Evolutionary conservation across 73 alveolate species (phyloP).

Genomic region (Durusdinium trenchii): DNA sequence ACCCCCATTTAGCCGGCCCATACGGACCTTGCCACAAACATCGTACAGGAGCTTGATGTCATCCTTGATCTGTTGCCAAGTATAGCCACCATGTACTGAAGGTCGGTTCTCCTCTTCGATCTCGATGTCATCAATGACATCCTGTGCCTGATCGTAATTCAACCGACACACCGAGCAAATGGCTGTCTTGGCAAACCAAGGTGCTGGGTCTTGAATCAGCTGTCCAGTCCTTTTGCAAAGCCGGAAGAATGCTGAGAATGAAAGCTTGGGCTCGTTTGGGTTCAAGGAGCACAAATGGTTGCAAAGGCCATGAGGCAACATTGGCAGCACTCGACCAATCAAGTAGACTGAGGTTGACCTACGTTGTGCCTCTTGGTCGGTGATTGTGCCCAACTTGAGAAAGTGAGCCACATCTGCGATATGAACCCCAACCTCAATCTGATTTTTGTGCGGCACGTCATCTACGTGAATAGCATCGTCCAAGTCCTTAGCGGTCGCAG

Average conservation of each 20-base stretch:
- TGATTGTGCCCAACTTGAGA: conserved; percentile 67
- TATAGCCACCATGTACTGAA: conserved; percentile 55
- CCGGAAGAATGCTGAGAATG: conserved; percentile 98
- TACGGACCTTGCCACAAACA: conserved; percentile 97
- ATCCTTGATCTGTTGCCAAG: conserved; percentile 97
- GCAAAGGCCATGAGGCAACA: conserved; percentile 97
- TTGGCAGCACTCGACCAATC: conserved; percentile 95
- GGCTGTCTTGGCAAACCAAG: conserved; percentile 97
- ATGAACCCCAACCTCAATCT: conserved; percentile 81
- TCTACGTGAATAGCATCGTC: conserved; percentile 82
- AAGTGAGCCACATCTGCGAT: conserved; percentile 86
- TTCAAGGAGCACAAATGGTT: conserved; percentile 96
- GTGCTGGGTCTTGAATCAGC: conserved; percentile 95
- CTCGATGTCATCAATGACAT: conserved; percentile 96
- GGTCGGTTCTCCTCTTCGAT: conserved; percentile 94
- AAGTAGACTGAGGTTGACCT: conserved; percentile 79
- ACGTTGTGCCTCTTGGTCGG: conserved; percentile 73
- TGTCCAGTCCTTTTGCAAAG: conserved; percentile 58
- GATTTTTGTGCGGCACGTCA: conserved; percentile 29
- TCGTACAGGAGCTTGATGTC: conserved; percentile 97
- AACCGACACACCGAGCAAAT: conserved; percentile 72
- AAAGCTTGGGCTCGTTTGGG: conserved; percentile 97
- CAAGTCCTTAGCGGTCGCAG: conserved; percentile 93
- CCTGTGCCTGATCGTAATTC: conserved; percentile 92
- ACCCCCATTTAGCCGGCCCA: conserved; percentile 98